phyloP scores from a whole-genome alignment of 1,284 basidiomycete species.

The Marasmius fiardii region DNA sequence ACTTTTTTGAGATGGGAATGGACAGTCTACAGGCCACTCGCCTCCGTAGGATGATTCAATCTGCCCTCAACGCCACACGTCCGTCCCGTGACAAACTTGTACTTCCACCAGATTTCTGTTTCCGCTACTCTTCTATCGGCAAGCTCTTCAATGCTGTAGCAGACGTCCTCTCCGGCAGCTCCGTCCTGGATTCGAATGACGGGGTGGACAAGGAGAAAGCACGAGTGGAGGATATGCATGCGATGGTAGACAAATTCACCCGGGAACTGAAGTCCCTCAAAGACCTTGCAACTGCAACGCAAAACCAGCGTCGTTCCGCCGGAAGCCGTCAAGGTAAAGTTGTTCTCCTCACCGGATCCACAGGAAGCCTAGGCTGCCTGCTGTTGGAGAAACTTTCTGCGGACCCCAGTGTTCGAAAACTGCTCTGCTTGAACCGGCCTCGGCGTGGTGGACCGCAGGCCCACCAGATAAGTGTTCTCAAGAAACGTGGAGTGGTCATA shows the following conservation, averaged over 20 bases:
- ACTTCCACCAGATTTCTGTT: slow-evolving; percentile 24
- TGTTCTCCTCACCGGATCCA: slow-evolving; percentile 31
- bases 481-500: slow-evolving; percentile 26
- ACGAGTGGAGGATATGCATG: slow-evolving; percentile 26
- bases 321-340: slow-evolving; percentile 15
- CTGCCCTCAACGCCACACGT: slow-evolving; percentile 22
- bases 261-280: slow-evolving; percentile 17
- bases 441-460: slow-evolving; percentile 11
- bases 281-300: slow-evolving; percentile 16
- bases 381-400: slow-evolving; percentile 24
- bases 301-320: slow-evolving; percentile 9
- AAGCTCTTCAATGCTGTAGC: slow-evolving; percentile 22
- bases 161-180: slow-evolving; percentile 21
- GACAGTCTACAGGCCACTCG: slow-evolving; percentile 32
- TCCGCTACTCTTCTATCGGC: slow-evolving; percentile 26
- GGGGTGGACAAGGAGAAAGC: slow-evolving; percentile 12
- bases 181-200: background rate
- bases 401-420: slow-evolving; percentile 23
- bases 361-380: slow-evolving; percentile 31
- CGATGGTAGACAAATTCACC: slow-evolving; percentile 26
- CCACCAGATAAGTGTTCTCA: slow-evolving; percentile 25
- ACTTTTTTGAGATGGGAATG: slow-evolving; percentile 35
- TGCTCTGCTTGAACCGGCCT: slow-evolving; percentile 29
- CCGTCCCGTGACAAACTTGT: slow-evolving; percentile 19
- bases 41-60: slow-evolving; percentile 26